Conservation (phyloP, 805 yeast genomes). For the Monosporozyma solicola region DNA sequence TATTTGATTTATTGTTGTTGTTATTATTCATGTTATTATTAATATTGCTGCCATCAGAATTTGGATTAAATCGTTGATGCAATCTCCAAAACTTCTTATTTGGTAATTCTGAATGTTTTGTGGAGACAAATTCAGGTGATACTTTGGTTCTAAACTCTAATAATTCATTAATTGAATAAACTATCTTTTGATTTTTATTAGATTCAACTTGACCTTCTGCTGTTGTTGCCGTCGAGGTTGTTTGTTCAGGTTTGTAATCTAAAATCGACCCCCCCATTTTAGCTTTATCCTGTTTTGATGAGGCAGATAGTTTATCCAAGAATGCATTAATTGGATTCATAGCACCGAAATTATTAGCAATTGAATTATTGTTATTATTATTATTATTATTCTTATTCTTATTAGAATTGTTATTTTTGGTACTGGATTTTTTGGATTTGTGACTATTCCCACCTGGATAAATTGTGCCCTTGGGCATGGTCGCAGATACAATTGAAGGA, state of each 20-base stretch:
- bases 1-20: conserved; percentile 8
- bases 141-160: conserved; percentile 12
- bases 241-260: conserved; percentile 14
- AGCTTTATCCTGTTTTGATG: neutral
- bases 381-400: neutral
- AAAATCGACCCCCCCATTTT: conserved; percentile 1
- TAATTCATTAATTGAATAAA: conserved; percentile 26
- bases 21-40: conserved; percentile 8
- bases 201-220: neutral
- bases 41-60: conserved; percentile 9
- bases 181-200: conserved; percentile 8
- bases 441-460: neutral
- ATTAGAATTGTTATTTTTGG: neutral
- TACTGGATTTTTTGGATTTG: neutral
- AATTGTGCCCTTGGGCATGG: neutral
- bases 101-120: conserved; percentile 35
- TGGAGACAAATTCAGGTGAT: conserved; percentile 27
- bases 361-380: neutral
- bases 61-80: conserved; percentile 20
- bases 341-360: neutral
- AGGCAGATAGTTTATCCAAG: neutral
- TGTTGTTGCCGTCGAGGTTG: neutral
- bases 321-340: neutral
- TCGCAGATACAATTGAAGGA: conserved; percentile 15
- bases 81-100: conserved; percentile 42